Evolutionary conservation across 192 early-diverging fungal genomes (phyloP).

Genomic region (Coemansia sp.): DNA sequence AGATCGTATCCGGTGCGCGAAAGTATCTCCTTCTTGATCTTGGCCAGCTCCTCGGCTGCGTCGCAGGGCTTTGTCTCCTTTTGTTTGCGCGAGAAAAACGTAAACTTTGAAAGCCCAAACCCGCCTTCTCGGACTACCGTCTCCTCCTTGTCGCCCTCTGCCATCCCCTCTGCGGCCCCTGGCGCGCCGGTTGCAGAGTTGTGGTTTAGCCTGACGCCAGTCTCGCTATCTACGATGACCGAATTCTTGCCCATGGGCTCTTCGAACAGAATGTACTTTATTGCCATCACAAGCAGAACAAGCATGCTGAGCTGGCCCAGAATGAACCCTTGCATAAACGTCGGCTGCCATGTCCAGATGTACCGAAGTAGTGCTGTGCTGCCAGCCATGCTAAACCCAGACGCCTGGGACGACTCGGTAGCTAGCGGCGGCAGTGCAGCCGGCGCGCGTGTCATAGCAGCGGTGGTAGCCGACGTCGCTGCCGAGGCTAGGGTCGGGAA

Average conservation of each 20-base stretch:
- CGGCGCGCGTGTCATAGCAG: not conserved
- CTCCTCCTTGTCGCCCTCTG: conserved; percentile 2
- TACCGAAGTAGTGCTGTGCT: conserved; percentile 11
- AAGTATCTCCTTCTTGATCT: conserved; percentile 49
- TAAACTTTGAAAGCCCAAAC: conserved; percentile 50
- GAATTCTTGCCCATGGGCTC: conserved; percentile 35
- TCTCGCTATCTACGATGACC: conserved; percentile 5
- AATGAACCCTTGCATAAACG: conserved; percentile 56
- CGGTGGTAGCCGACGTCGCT: not conserved
- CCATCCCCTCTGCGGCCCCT: not conserved
- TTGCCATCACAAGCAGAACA: conserved; percentile 43
- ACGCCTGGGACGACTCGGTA: not conserved
- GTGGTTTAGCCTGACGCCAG: not conserved
- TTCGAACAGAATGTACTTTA: conserved; percentile 56
- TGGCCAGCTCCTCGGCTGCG: conserved; percentile 43
- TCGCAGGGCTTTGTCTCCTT: conserved; percentile 41
- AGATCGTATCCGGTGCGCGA: conserved; percentile 51
- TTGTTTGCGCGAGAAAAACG: conserved; percentile 49
- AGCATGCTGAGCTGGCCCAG: conserved; percentile 55
- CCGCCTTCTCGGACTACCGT: conserved; percentile 40
- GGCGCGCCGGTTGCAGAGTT: not conserved
- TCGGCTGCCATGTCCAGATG: conserved; percentile 46
- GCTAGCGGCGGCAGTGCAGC: not conserved
- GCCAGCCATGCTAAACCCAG: not conserved
- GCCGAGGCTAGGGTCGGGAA: not conserved